These are phyloP conservation scores for Dunaliella primolecta DNA, from an alignment of 139 green algal species.

Conservation along the genomic window DNA sequence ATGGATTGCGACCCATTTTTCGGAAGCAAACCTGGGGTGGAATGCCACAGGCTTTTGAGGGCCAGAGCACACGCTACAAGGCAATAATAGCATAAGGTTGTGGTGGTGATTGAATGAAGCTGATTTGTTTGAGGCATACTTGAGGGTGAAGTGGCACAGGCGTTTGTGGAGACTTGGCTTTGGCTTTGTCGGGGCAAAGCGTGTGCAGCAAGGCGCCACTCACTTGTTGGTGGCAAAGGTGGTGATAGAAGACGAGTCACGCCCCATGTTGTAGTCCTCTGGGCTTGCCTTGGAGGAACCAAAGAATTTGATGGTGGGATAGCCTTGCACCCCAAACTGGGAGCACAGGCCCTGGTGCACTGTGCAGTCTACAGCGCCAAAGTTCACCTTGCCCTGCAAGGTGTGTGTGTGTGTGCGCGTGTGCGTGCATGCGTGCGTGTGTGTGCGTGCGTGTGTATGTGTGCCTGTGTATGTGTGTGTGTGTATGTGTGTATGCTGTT, in stretches of 20 bases:
- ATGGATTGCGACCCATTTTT: too few species aligned
- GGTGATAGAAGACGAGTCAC: slow-evolving; percentile 59
- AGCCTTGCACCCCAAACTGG: slow-evolving; percentile 69
- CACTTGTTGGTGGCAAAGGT: slow-evolving; percentile 37
- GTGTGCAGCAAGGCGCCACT: too few species aligned
- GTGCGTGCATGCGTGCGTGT: neutral
- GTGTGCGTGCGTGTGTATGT: neutral
- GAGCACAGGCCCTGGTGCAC: slow-evolving; percentile 56
- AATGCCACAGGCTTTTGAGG: too few species aligned
- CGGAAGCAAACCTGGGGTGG: too few species aligned
- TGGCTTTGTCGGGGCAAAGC: too few species aligned
- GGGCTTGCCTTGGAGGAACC: slow-evolving; percentile 68
- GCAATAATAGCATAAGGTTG: too few species aligned
- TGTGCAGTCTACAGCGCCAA: slow-evolving; percentile 85
- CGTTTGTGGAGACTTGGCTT: too few species aligned
- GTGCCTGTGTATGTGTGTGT: neutral
- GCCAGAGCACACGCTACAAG: too few species aligned
- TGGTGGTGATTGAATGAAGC: too few species aligned
- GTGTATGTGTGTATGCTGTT: too few species aligned
- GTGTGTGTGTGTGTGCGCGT: neutral
- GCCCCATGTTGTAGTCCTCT: slow-evolving; percentile 73
- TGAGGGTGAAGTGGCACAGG: too few species aligned
- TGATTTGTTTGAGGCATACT: too few species aligned
- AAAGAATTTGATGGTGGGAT: slow-evolving; percentile 92
- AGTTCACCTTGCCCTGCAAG: slow-evolving; percentile 62